phyloP scores from a whole-genome alignment of 805 yeast species.

The Diddensiella caesifluorescens region DNA sequence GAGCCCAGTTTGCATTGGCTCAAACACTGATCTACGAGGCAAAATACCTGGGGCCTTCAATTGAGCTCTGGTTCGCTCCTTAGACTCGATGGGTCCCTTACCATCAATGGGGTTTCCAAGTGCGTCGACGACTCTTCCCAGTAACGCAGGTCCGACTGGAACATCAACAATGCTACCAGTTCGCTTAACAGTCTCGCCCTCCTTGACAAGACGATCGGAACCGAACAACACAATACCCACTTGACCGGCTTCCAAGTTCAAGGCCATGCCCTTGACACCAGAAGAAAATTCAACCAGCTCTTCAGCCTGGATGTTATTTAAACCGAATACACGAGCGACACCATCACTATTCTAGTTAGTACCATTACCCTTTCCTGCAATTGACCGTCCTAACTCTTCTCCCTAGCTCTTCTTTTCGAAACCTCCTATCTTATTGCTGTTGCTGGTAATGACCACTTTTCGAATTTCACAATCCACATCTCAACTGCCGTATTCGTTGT shows the following conservation, averaged over 20 bases:
- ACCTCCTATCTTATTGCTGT: too few species aligned
- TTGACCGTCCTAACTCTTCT: too few species aligned
- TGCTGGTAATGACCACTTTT: too few species aligned
- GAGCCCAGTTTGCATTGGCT: slow-evolving; percentile 99
- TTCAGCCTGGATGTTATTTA: slow-evolving; percentile 99
- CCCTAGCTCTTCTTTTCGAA: too few species aligned
- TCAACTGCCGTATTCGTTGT: too few species aligned
- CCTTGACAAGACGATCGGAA: slow-evolving; percentile 96
- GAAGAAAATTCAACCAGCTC: slow-evolving; percentile 98
- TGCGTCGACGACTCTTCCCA: slow-evolving; percentile 99
- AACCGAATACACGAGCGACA: slow-evolving; percentile 99
- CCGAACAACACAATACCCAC: slow-evolving; percentile 99
- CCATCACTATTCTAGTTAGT: slow-evolving; percentile 94
- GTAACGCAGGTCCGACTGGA: slow-evolving; percentile 95
- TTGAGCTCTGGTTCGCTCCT: slow-evolving; percentile 88
- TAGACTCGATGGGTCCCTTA: slow-evolving; percentile 94
- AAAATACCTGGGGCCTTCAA: slow-evolving; percentile 99
- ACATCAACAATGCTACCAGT: slow-evolving; percentile 99
- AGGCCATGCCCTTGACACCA: slow-evolving; percentile 99
- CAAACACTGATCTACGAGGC: slow-evolving; percentile 97
- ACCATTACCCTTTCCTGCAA: too few species aligned
- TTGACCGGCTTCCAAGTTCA: slow-evolving; percentile 99
- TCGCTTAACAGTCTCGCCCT: slow-evolving; percentile 99
- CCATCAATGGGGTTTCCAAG: slow-evolving; percentile 99
- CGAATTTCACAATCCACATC: too few species aligned